Base-by-base conservation (phyloP, 1,284 basidiomycete species). In the Ceratobasidium sp. region DNA sequence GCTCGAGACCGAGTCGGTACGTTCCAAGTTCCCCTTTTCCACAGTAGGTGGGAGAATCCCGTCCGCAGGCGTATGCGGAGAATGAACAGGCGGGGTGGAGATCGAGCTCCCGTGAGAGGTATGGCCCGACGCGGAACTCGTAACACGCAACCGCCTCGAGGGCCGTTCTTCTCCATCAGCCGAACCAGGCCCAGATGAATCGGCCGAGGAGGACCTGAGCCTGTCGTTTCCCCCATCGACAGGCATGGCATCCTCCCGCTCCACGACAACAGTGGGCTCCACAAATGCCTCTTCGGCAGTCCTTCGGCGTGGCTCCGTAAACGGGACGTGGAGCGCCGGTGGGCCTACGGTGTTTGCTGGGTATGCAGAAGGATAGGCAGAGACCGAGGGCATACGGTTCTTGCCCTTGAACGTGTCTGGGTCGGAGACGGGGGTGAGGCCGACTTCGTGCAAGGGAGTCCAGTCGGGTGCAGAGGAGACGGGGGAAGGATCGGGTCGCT, bases 381-480 rank as follows among this genome's bases (percentile, higher is more conserved):
- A 16, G n/a, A 49, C 50, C 41, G 66, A 70, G 35, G 67, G 30
- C 67, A 70, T 57, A n/a, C 70, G 70, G 14, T 23, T 32, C 47
- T 62, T 62, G 46, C 61, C 70, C 49, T 72, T 72, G 58, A 70
- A 21, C 41, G 23, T 70, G 41, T 63, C 26, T 76, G 79, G 11
- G 80, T 77, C 16, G 80, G 78, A 52, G 87, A 82, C 66, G 88
- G 81, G 76, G 88, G 88, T 21, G 84, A 86, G 77, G 88, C 89
- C 1, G 87, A 87, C 55, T 77, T 89, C 85, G 58, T 81, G 82
- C 38, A 92, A 82, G 66, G 86, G 85, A 1, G 86, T 88, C 80
- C 86, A 91, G 4, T 85, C 84, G 6, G 85, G 86, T 35, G 83
- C 83, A 13, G 79, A 80, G 59, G 72, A 71, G 7, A 80, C 77